These are phyloP conservation scores for Naganishia sp. DNA, from an alignment of 1,284 basidiomycete genomes.

Conservation along the genomic window DNA sequence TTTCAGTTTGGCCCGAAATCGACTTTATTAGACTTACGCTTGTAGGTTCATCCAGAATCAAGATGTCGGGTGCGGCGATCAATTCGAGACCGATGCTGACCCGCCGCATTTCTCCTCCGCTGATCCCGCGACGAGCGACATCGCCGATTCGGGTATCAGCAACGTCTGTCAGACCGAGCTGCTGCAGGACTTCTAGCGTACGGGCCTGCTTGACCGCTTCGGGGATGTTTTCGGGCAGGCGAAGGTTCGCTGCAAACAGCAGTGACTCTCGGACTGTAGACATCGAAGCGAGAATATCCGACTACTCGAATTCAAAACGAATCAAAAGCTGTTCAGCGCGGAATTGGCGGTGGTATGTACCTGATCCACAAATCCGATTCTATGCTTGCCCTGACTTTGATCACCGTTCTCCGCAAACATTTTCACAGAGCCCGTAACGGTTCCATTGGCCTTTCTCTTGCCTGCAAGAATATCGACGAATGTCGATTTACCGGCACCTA, in stretches of 20 bases:
- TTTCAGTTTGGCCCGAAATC: background rate
- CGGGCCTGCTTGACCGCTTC: constrained; percentile 67
- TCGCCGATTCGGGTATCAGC: constrained; percentile 74
- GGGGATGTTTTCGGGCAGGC: constrained; percentile 75
- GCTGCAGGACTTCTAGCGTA: constrained; percentile 67
- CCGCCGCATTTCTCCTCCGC: constrained; percentile 72
- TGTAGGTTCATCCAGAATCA: constrained; percentile 69
- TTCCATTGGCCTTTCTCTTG: constrained; percentile 68
- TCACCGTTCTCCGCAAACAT: constrained; percentile 54
- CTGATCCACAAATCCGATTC: constrained; percentile 81
- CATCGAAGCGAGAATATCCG: constrained; percentile 74
- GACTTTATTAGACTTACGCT: constrained; percentile 36
- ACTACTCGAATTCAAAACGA: constrained; percentile 49
- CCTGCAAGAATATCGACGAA: constrained; percentile 80
- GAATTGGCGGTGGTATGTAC: constrained; percentile 33
- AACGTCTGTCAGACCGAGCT: constrained; percentile 71
- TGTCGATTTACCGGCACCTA: constrained; percentile 75
- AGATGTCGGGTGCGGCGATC: constrained; percentile 63
- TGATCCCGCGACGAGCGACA: constrained; percentile 63
- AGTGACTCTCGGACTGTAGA: constrained; percentile 82
- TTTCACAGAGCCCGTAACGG: constrained; percentile 56
- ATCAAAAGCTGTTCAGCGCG: background rate
- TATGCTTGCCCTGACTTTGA: constrained; percentile 52
- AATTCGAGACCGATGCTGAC: constrained; percentile 68
- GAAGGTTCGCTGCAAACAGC: constrained; percentile 76